Evolutionary conservation across 2,329 filamentous ascomycete genomes (phyloP), one percentile per base, ranked within the genome.

Genomic region (Lachnellula suecica): DNA sequence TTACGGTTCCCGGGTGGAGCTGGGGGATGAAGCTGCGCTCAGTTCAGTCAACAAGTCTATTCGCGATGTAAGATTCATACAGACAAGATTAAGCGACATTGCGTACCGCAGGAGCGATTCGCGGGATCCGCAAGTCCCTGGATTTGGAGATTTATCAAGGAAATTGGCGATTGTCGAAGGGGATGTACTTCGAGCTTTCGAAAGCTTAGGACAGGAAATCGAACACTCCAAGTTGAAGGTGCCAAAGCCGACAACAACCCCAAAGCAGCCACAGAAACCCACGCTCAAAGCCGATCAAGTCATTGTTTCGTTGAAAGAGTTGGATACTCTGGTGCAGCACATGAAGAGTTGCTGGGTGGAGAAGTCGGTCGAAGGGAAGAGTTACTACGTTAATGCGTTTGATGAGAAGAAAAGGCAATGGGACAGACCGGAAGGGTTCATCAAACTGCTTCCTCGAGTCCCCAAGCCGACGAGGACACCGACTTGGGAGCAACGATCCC

Each of bases 1-100:
- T 29, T 27, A 55, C 50, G 59, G 57, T 15, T 57, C 59, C 34
- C 53, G 51, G 13, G 54, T 61, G 48, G 59, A 61, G 46, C 42
- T 59, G 9, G 59, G 59, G 4, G 59, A 61, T 34, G 53, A 57
- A n/a, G 25, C n/a, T 1, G 35, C 57, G 10, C 35, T 51, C 4
- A 29, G 37, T 31, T n/a, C 40, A 23, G 4, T 59, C 3, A 47
- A 48, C 4, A 17, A 23, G 8, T 19, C 25, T 6, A 54, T 59
- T 29, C 34, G 35, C 9, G 51, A 56, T 22, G 19, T 58, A 4
- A 46, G 52, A 40, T n/a, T 20, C 7, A 42, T 61, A 20, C 46
- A 54, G 34, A 10, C 49, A n/a, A 47, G 52, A 17, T 31, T 61
- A 5, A 27, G 20, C 8, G 53, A 57, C 19, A 55, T 59, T 19